Evolutionary conservation across 345 rosid genomes (phyloP).

Genomic region (Melaleuca quinquenervia): DNA sequence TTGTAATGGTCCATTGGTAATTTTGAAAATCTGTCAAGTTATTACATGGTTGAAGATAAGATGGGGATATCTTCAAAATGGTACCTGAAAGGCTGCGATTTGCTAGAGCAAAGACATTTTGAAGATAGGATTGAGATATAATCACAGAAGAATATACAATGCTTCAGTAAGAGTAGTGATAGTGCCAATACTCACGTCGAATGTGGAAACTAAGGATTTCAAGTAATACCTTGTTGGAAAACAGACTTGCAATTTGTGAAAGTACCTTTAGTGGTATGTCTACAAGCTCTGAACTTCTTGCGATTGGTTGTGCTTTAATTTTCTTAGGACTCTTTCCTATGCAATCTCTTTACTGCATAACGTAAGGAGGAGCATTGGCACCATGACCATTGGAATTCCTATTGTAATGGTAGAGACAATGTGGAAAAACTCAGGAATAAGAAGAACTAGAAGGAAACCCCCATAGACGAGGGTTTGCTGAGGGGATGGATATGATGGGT

Average conservation of each 20-base stretch:
- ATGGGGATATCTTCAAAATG: neutral
- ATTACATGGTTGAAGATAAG: neutral
- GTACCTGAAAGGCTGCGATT: neutral
- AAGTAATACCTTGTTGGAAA: neutral
- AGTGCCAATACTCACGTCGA: neutral
- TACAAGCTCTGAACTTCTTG: neutral
- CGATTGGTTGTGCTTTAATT: neutral
- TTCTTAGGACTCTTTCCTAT: neutral
- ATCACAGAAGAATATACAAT: neutral
- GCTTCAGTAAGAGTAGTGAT: neutral
- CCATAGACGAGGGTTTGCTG: neutral
- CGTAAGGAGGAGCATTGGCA: neutral
- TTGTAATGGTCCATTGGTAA: neutral
- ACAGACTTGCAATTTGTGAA: neutral
- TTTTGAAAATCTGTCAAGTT: neutral
- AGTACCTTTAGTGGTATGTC: neutral
- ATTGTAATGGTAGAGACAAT: neutral
- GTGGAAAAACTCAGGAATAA: neutral
- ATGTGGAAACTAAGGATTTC: neutral
- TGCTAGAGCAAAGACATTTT: neutral
- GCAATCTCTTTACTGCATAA: neutral
- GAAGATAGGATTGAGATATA: neutral
- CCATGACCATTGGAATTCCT: neutral
- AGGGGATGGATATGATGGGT: neutral
- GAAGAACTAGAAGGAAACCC: neutral